Conservation (phyloP, 805 yeast genomes). For the Debaryomyces prosopidis region DNA sequence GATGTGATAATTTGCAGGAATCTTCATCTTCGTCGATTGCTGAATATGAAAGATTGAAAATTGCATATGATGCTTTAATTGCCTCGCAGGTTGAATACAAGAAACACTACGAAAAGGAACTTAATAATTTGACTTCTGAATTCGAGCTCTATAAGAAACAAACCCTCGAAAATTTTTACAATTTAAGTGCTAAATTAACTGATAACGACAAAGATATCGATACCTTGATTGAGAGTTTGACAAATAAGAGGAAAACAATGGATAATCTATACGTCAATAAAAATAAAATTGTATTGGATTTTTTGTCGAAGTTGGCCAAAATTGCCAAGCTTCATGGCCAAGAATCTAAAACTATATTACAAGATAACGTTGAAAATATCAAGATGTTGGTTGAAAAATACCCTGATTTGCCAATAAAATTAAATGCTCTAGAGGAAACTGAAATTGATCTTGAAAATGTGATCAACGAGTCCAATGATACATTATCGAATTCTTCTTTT, state of each 20-base stretch:
- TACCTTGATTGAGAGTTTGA: conserved; percentile 49
- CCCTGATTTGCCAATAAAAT: conserved; percentile 34
- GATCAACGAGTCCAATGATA: conserved; percentile 32
- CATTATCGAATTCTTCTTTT: conserved; percentile 29
- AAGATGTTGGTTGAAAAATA: conserved; percentile 34
- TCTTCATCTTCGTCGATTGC: conserved; percentile 44
- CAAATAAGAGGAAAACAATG: conserved; percentile 47
- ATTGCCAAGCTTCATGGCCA: conserved; percentile 50
- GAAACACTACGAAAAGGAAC: conserved; percentile 45
- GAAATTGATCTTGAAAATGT: conserved; percentile 36
- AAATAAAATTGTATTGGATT: conserved; percentile 44
- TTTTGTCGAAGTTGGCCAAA: conserved; percentile 43
- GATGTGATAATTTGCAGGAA: conserved; percentile 49
- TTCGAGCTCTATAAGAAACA: conserved; percentile 39
- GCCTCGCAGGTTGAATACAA: conserved; percentile 54
- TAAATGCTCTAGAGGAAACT: conserved; percentile 25
- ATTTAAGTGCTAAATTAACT: conserved; percentile 37
- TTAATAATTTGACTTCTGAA: conserved; percentile 35
- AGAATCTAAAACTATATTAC: conserved; percentile 44
- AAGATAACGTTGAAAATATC: conserved; percentile 48
- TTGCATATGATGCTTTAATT: conserved; percentile 58
- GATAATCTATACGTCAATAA: conserved; percentile 50
- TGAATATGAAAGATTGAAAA: conserved; percentile 57
- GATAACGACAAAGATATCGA: conserved; percentile 51
- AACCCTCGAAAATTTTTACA: conserved; percentile 32